These are phyloP conservation scores for Sphagnum tenellum DNA, from an alignment of 225 moss, liverwort and hornwort genomes.

Conservation along the genomic window DNA sequence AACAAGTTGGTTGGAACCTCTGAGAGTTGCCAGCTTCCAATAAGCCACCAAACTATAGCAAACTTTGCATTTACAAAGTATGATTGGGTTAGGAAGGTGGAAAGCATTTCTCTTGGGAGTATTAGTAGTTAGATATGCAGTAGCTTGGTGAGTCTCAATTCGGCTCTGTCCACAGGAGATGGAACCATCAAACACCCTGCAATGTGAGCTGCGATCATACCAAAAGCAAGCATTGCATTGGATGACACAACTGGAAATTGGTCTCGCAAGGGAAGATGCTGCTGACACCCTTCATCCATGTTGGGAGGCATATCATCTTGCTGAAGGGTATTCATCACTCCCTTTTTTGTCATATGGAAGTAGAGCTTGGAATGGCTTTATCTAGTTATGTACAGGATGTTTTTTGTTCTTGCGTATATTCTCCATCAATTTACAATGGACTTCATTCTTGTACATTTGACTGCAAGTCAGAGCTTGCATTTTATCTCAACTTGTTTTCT, in stretches of 20 bases:
- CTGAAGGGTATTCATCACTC: slow-evolving; percentile 37
- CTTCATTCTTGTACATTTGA: neutral
- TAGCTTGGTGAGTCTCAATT: too few species aligned
- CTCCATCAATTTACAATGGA: too few species aligned
- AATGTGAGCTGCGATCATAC: slow-evolving; percentile 73
- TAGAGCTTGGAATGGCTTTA: neutral
- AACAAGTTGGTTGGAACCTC: slow-evolving; percentile 76
- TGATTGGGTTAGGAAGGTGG: neutral
- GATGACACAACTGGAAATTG: slow-evolving; percentile 79
- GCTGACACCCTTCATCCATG: slow-evolving; percentile 83
- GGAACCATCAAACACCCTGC: slow-evolving; percentile 50
- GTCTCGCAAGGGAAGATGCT: slow-evolving; percentile 56
- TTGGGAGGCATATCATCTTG: slow-evolving; percentile 77
- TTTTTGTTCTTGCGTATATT: neutral
- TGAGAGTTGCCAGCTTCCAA: slow-evolving; percentile 70
- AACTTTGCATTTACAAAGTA: neutral
- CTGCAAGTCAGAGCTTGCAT: slow-evolving; percentile 45
- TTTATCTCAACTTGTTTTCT: slow-evolving; percentile 85
- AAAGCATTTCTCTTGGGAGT: neutral
- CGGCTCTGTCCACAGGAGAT: slow-evolving; percentile 45
- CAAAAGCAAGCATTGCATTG: slow-evolving; percentile 87
- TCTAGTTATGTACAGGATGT: slow-evolving; percentile 1
- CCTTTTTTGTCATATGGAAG: neutral
- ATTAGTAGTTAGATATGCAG: neutral
- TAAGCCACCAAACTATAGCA: slow-evolving; percentile 2